Conservation (phyloP, 2,329 filamentous ascomycete genomes). For the Talaromyces sp. region DNA sequence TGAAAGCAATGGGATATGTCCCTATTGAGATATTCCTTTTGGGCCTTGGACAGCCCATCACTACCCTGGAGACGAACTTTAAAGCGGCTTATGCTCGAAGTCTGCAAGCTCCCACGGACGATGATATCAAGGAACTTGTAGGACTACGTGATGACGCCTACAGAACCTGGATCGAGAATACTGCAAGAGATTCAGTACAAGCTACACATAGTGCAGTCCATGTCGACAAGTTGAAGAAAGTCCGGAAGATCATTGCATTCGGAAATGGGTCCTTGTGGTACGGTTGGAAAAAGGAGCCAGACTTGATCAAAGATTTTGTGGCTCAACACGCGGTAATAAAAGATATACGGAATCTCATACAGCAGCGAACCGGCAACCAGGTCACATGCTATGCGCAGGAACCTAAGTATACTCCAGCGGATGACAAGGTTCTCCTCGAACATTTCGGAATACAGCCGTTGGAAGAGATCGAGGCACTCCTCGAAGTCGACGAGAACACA, state of each 20-base stretch:
- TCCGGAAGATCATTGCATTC: not conserved
- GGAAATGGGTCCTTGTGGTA: not conserved
- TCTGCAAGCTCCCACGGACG: not conserved
- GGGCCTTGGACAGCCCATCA: not conserved
- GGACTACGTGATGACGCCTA: not conserved
- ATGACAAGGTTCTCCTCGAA: not conserved
- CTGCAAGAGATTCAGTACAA: not conserved
- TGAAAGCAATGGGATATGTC: not conserved
- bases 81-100: not conserved
- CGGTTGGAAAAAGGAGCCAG: not conserved
- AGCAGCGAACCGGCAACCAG: not conserved
- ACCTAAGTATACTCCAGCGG: not conserved
- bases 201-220: too few relatives aligned
- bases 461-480: not conserved
- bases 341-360: not conserved
- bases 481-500: not conserved
- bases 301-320: not conserved
- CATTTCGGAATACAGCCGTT: not conserved
- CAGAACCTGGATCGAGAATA: not conserved
- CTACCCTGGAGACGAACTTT: not conserved
- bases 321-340: not conserved
- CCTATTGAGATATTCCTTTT: not conserved
- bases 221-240: not conserved
- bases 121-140: not conserved
- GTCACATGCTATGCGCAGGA: not conserved